Base-by-base conservation (phyloP, 1,284 basidiomycete species). In the Sphagnurus paluster region DNA sequence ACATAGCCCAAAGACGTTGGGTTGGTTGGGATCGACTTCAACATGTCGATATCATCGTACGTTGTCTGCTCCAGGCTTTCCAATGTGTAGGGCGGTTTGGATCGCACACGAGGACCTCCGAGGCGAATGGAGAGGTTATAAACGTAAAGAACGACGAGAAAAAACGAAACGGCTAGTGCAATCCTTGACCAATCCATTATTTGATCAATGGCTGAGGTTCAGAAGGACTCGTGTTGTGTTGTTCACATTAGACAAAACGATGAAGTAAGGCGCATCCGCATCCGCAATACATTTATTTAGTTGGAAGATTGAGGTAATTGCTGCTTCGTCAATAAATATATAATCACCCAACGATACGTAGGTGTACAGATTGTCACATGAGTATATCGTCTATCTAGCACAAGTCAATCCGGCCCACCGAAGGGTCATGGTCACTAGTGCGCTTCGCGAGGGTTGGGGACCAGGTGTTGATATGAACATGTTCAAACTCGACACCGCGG, bases 401-500 rank as follows among this genome's bases (percentile, higher is more conserved):
- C 5, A 84, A 54, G 37, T 62, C 65, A 34, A 83, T 59, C 45
- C 63, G 67, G 17, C 70, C 77, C 13, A 82, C 77, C 24, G 71
- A 76, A 25, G 81, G 81, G 58, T 83, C 81, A 53, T 84, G 80
- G 55, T 83, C 81, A 50, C 77, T 80, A 44, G 73, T 68, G 16
- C 78, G 64, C 30, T 55, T 65, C 26, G 60, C 60, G 14, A 73
- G 50, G 7, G 63, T 64, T 17, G 72, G 61, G 10, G 73, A 65
- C 79, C 79, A 82, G 48, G 75, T 80, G 57, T 84, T 84, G 11
- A 72, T 75, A 58, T 84, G 81, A 39, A 83, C 66, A 54, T 83
- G 80, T 55, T 83, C 76, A 21, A 75, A 73, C 44, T 74, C 59
- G 6, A 71, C 66, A 11, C 65, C 66, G 21, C 76, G 65, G 20